Percentiles rank a stretch among this genome's conserved stretches.
phyloP scores from a whole-genome alignment of 2,329 filamentous ascomycete species.

The Trichoderma sp. region DNA sequence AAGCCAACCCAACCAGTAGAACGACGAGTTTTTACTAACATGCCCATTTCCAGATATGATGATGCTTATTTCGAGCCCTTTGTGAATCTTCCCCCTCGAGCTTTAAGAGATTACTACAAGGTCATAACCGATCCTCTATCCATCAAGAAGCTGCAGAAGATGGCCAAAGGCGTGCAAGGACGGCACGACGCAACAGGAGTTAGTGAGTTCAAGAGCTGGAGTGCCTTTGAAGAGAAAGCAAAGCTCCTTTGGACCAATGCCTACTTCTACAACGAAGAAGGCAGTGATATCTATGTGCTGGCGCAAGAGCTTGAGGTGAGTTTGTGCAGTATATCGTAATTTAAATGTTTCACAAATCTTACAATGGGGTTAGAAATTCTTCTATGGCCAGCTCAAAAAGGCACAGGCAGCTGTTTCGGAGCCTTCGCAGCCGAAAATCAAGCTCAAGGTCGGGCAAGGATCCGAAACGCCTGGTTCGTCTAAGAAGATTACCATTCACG shows the following conservation, averaged over 20 bases:
- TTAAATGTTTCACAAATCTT: neutral
- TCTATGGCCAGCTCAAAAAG: constrained; percentile 64
- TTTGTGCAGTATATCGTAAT: neutral
- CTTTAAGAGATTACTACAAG: constrained; percentile 80
- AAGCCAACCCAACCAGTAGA: neutral
- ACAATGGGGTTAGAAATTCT: constrained; percentile 56
- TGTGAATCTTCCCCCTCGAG: constrained; percentile 70
- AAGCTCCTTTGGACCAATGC: constrained; percentile 85
- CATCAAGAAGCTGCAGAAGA: constrained; percentile 72
- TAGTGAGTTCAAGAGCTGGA: constrained; percentile 77
- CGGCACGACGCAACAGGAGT: constrained; percentile 60
- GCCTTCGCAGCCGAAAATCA: constrained; percentile 72
- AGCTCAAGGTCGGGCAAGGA: constrained; percentile 64
- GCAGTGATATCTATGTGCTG: constrained; percentile 75
- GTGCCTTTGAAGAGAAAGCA: constrained; percentile 73
- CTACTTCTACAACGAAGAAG: constrained; percentile 86
- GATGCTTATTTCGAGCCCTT: constrained; percentile 72
- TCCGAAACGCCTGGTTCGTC: constrained; percentile 43
- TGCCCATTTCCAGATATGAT: constrained; percentile 53
- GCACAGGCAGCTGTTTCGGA: constrained; percentile 71
- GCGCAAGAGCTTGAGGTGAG: constrained; percentile 75
- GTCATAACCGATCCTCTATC: constrained; percentile 79
- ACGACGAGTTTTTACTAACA: constrained; percentile 22
- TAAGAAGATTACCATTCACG: constrained; percentile 69
- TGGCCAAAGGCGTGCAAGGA: constrained; percentile 69